Base-by-base conservation (phyloP, 1,139 yeast species). In the Yamadazyma triangularis region DNA sequence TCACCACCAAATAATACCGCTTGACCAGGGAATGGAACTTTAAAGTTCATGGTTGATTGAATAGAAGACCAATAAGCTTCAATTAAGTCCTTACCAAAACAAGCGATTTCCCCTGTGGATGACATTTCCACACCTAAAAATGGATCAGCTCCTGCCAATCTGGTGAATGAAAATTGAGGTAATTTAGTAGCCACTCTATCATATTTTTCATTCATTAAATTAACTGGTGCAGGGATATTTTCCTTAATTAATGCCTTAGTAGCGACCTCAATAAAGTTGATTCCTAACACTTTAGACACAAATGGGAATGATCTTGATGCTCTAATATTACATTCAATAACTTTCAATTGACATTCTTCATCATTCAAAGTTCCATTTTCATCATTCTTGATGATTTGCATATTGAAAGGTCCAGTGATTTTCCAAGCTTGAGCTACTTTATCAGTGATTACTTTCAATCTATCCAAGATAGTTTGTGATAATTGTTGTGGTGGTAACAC, bases 231-330 rank as follows among this genome's bases (percentile, higher is more conserved):
- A 29, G 88, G 88, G 27, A 82, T 77, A 40, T 80, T 69, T 51
- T 78, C 77, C 53, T 81, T 81, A 42, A 87, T 66, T 43, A 89
- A 73, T 14, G 97, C 95, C 58, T 77, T 79, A 37, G 88, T 88
- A 13, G 97, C 96, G 49, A 87, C 88, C 33, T 91, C 95, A 56
- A 91, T 91, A 58, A 91, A 89, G 68, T 91, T 89, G 37, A 75
- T 73, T 42, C 97, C 98, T 42, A 91, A 71, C 28, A 91, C 98
- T 71, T 91, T 91, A 36, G 97, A 89, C 32, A 91, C 96, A 57
- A 91, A 91, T 60, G 98, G 98, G 87, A 91, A 89, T 14, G 97
- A 89, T 61, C 98, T 81, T 11, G 97, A 89, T 28, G 98, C 98
- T 66, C 98, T 84, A 51, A 91, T 85, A 64, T 91, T 91, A 76